phyloP scores from a whole-genome alignment of 225 moss, liverwort and hornwort species.

The Sphagnum tenellum region DNA sequence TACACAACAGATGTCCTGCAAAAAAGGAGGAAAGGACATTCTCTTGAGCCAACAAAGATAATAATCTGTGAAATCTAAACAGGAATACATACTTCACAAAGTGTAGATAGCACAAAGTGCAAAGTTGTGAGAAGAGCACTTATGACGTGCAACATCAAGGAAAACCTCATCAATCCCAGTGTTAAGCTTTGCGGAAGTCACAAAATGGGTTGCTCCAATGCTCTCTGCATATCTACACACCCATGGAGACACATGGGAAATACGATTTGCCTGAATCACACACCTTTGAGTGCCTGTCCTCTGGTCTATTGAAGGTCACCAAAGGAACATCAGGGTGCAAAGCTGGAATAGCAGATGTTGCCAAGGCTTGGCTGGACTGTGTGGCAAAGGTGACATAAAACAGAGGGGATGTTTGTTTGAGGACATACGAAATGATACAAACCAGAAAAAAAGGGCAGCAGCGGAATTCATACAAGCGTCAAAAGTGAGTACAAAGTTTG shows the following conservation, averaged over 20 bases:
- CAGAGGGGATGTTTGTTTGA: background rate
- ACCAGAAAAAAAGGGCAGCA: too few species aligned
- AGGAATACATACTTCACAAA: too few species aligned
- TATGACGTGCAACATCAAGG: constrained; percentile 59
- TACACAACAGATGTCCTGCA: background rate
- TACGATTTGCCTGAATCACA: background rate
- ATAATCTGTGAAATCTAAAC: background rate
- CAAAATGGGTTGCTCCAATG: constrained; percentile 82
- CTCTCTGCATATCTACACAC: constrained; percentile 62
- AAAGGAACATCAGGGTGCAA: background rate
- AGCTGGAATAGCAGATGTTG: too few species aligned
- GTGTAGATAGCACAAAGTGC: background rate
- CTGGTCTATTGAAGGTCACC: too few species aligned
- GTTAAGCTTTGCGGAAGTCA: constrained; percentile 85
- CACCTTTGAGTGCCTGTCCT: background rate
- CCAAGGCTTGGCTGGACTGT: too few species aligned
- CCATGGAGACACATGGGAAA: background rate
- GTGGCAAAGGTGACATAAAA: background rate
- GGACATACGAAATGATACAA: too few species aligned
- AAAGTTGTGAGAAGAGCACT: constrained; percentile 9
- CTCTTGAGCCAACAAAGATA: background rate
- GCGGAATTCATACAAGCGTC: too few species aligned
- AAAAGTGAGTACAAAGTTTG: too few species aligned
- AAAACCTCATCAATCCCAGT: constrained; percentile 82
- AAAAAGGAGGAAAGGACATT: background rate